Evolutionary conservation across 805 yeast genomes (phyloP).

Genomic region (Cyberlindnera misumaiensis): DNA sequence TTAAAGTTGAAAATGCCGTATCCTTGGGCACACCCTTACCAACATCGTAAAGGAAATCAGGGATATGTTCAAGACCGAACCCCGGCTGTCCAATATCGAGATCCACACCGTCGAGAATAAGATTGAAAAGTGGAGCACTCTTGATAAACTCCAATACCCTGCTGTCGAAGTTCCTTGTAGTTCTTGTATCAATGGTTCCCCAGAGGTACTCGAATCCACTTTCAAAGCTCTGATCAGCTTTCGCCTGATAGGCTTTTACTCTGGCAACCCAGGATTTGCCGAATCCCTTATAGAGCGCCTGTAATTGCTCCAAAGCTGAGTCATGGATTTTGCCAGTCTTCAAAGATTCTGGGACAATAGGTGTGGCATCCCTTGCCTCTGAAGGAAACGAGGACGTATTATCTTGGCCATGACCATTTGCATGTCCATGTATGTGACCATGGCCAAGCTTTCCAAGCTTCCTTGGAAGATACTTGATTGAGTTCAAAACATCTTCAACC

Average conservation of each 20-base stretch:
- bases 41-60: constrained; percentile 56
- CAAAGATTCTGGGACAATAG: neutral
- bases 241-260: constrained; percentile 40
- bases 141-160: constrained; percentile 39
- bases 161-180: constrained; percentile 36
- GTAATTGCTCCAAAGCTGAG: neutral
- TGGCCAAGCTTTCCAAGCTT: constrained; percentile 3
- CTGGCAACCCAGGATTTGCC: constrained; percentile 68
- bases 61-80: constrained; percentile 43
- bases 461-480: constrained; percentile 2
- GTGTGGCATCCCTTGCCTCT: neutral
- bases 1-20: constrained; percentile 55
- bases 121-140: constrained; percentile 47
- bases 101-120: constrained; percentile 42
- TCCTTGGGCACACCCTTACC: constrained; percentile 83
- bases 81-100: constrained; percentile 43
- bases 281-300: constrained; percentile 35
- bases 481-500: constrained; percentile 5
- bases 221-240: constrained; percentile 33
- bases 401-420: too few relatives aligned
- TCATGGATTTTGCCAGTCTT: neutral
- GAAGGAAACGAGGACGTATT: too few relatives aligned
- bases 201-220: constrained; percentile 35
- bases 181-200: constrained; percentile 29
- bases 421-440: constrained; percentile 1